These are phyloP conservation scores for Fusarium siculi DNA, from an alignment of 2,329 filamentous ascomycete genomes.

Conservation along the genomic window DNA sequence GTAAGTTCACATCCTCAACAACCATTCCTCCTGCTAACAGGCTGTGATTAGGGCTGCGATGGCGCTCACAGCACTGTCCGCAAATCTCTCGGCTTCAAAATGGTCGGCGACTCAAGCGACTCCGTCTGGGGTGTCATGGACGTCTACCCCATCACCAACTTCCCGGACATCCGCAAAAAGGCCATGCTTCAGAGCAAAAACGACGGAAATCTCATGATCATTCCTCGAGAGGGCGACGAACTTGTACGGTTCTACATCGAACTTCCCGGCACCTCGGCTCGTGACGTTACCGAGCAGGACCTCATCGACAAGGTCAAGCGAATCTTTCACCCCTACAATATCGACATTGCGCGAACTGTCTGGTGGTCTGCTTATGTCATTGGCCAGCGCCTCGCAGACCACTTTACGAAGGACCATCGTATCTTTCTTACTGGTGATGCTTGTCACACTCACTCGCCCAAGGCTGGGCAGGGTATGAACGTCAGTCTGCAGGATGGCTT, in stretches of 20 bases:
- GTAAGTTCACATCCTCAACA: neutral
- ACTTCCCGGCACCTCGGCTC: neutral
- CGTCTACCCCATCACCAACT: constrained; percentile 42
- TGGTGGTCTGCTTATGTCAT: constrained; percentile 63
- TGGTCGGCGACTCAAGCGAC: constrained; percentile 44
- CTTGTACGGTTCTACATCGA: constrained; percentile 42
- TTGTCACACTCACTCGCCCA: constrained; percentile 65
- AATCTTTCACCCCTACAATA: constrained; percentile 64
- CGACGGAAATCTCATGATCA: constrained; percentile 42
- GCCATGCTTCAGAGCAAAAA: constrained; percentile 42
- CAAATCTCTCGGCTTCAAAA: constrained; percentile 37
- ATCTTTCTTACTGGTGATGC: constrained; percentile 75
- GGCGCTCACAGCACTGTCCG: constrained; percentile 43
- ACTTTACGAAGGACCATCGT: constrained; percentile 60
- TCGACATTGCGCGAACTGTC: constrained; percentile 50
- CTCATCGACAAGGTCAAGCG: constrained; percentile 56
- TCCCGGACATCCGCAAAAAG: constrained; percentile 45
- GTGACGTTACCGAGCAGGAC: constrained; percentile 15
- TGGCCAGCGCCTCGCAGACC: constrained; percentile 61
- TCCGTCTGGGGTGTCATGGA: constrained; percentile 46
- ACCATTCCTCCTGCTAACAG: neutral
- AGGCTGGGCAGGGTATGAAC: constrained; percentile 79
- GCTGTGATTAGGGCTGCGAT: constrained; percentile 14
- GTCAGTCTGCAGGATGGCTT: constrained; percentile 72
- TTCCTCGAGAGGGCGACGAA: constrained; percentile 40